Evolutionary conservation across 2,329 filamentous ascomycete genomes (phyloP).

Genomic region (Aspergillus melleus): DNA sequence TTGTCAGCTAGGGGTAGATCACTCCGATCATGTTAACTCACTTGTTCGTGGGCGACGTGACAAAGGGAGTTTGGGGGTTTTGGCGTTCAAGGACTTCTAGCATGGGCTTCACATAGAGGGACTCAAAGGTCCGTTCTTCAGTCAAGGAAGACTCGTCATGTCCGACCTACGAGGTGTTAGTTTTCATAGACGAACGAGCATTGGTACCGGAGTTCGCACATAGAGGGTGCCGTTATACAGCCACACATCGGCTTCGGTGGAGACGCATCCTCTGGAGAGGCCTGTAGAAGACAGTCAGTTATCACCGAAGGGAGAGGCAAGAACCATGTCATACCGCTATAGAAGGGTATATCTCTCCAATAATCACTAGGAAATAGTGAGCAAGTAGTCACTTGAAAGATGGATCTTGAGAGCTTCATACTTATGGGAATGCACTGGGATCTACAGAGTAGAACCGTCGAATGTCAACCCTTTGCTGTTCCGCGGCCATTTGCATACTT

Average conservation of each 20-base stretch:
- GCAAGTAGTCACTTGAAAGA: neutral
- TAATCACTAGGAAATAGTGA: conserved; percentile 54
- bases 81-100: conserved; percentile 55
- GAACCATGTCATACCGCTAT: conserved; percentile 41
- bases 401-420: conserved; percentile 16
- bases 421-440: conserved; percentile 45
- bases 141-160: conserved; percentile 57
- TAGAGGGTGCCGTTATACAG: conserved; percentile 56
- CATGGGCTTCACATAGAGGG: conserved; percentile 62
- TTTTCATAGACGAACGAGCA: neutral
- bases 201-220: conserved; percentile 35
- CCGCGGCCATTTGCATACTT: neutral
- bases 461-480: neutral
- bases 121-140: conserved; percentile 53
- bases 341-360: conserved; percentile 49
- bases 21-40: conserved; percentile 20
- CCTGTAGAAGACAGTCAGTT: conserved; percentile 31
- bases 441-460: conserved; percentile 20
- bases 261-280: conserved; percentile 57
- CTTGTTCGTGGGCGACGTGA: conserved; percentile 51
- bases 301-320: conserved; percentile 20
- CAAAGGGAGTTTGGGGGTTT: conserved; percentile 56
- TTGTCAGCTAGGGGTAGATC: too few relatives aligned
- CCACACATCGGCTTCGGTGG: conserved; percentile 63
- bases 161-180: conserved; percentile 47